phyloP scores from a whole-genome alignment of 2,329 filamentous ascomycete species.

The Cladosporium austrohemisphaericum region DNA sequence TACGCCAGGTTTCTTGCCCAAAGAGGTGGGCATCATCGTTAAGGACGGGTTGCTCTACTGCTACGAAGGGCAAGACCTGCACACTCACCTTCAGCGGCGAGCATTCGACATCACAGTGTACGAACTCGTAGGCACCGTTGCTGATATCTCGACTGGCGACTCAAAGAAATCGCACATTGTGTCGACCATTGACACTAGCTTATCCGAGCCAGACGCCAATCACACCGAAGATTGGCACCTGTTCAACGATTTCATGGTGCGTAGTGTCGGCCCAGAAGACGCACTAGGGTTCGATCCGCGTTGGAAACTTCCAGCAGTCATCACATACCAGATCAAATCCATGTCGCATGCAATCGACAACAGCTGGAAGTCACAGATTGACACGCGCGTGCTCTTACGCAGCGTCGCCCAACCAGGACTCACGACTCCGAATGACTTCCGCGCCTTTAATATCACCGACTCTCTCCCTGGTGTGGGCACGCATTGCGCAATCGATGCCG shows the following conservation, averaged over 20 bases:
- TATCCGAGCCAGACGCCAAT: constrained; percentile 59
- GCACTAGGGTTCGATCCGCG: constrained; percentile 82
- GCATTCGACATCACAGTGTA: constrained; percentile 82
- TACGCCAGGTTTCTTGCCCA: constrained; percentile 83
- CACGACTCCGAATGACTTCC: constrained; percentile 27
- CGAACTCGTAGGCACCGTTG: constrained; percentile 83
- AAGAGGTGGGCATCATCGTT: constrained; percentile 89
- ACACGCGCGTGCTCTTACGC: constrained; percentile 78
- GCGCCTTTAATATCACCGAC: constrained; percentile 25
- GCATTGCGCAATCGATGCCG: constrained; percentile 86
- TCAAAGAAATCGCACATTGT: constrained; percentile 88
- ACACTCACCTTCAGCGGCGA: constrained; percentile 71
- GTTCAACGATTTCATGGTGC: constrained; percentile 95
- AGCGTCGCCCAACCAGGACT: constrained; percentile 54
- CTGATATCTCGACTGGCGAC: constrained; percentile 82
- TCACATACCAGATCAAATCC: constrained; percentile 79
- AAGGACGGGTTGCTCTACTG: constrained; percentile 91
- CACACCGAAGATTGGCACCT: constrained; percentile 79
- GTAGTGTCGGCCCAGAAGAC: constrained; percentile 73
- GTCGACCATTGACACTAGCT: constrained; percentile 77
- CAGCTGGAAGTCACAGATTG: constrained; percentile 78
- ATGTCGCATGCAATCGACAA: constrained; percentile 79
- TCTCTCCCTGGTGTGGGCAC: constrained; percentile 60
- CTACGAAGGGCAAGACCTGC: constrained; percentile 87
- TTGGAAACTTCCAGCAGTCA: constrained; percentile 89